Conservation (phyloP, 768 basidiomycete genomes). For the Termitomyces heimii region DNA sequence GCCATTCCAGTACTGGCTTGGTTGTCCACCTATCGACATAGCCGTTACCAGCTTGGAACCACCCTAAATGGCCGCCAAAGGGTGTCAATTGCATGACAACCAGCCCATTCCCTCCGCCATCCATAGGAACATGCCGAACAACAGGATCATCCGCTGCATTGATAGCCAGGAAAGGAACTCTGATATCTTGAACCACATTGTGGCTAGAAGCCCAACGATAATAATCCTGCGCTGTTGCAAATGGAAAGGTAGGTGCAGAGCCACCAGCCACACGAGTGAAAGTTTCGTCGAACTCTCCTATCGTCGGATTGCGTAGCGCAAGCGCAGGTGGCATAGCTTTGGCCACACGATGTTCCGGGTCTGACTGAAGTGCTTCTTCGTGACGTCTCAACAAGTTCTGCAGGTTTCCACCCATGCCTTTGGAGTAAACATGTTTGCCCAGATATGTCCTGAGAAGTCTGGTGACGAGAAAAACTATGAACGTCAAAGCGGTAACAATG, state of each 20-base stretch:
- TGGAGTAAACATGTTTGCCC: conserved; percentile 64
- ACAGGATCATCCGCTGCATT: conserved; percentile 78
- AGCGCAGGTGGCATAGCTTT: conserved; percentile 40
- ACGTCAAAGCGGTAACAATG: conserved; percentile 10
- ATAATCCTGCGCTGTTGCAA: conserved; percentile 39
- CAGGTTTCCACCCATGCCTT: conserved; percentile 74
- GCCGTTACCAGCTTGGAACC: conserved; percentile 55
- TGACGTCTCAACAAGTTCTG: conserved; percentile 51
- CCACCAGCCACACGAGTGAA: conserved; percentile 70
- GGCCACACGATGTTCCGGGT: conserved; percentile 46
- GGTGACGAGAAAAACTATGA: conserved; percentile 1
- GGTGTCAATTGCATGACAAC: conserved; percentile 57
- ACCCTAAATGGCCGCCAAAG: conserved; percentile 76
- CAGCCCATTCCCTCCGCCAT: conserved; percentile 45
- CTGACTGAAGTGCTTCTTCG: conserved; percentile 34
- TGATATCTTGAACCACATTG: conserved; percentile 49
- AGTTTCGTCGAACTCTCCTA: conserved; percentile 53
- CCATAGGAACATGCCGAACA: conserved; percentile 55
- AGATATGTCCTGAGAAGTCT: conserved; percentile 54
- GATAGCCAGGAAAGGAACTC: conserved; percentile 70
- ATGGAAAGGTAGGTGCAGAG: conserved; percentile 49
- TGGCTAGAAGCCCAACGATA: conserved; percentile 56
- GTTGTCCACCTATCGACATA: conserved; percentile 57
- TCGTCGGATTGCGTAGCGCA: conserved; percentile 44
- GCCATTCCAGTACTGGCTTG: conserved; percentile 70